Conservation (phyloP, 331 rosid species). For the Quercus lobata region DNA sequence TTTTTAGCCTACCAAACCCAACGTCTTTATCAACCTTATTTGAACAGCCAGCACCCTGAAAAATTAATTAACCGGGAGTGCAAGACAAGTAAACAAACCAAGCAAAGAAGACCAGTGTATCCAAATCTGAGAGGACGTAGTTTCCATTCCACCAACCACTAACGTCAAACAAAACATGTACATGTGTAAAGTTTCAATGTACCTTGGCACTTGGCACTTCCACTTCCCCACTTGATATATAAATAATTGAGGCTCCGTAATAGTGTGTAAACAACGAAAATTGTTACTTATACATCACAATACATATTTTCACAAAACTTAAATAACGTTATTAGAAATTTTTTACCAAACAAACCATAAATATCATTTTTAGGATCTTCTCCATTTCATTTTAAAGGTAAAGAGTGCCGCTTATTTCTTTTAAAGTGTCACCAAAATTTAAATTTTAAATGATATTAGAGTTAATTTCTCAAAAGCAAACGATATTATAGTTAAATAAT, state of each 20-base stretch:
- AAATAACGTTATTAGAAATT: no score
- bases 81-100: neutral
- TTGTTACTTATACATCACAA: rapidly evolving
- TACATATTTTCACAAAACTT: rapidly evolving
- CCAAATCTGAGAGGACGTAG: constrained; percentile 4
- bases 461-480: no score
- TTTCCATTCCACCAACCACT: constrained; percentile 10
- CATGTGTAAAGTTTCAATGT: no score
- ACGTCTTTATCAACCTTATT: neutral
- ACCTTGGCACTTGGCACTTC: neutral
- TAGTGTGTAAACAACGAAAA: rapidly evolving
- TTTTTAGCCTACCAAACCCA: neutral
- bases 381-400: no score
- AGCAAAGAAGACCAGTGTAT: neutral
- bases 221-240: neutral
- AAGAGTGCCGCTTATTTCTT: no score
- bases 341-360: rapidly evolving
- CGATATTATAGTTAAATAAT: no score
- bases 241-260: no score
- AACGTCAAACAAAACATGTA: no score
- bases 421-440: no score
- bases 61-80: neutral
- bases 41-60: neutral
- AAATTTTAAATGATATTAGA: no score
- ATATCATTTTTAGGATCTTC: no score